Base-by-base conservation (phyloP, 2,329 filamentous ascomycete genomes). In the Ophiostoma novo-ulmi region DNA sequence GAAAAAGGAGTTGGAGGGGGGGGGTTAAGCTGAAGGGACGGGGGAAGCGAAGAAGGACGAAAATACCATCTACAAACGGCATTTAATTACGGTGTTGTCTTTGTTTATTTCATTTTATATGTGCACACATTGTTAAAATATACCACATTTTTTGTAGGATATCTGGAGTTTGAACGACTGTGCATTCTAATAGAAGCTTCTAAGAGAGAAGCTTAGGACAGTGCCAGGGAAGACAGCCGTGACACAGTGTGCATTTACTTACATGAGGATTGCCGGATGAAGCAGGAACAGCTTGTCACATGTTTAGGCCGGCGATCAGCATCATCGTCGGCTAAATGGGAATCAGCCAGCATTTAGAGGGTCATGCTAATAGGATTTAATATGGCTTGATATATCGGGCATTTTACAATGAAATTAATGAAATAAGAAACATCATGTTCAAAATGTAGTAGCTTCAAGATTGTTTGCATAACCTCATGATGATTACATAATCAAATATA, bases 231-330 rank as follows among this genome's bases (percentile, higher is more conserved):
- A 48, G 4, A 10, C 0, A 13, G 22, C 26, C n/a, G 22, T 58
- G 52, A 22, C 20, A 58, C 52, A 58, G 64, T 22, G n/a, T 22
- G 26, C n/a, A 20, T 64, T 35, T 58, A 64, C 36, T 65, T n/a
- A 65, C 63, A 65, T 36, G 17, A n/a, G 63, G 17, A 65, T 39
- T 65, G 35, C 36, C 36, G 63, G 36, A 44, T 44, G 31, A 4
- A 44, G 38, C 65, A 44, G 22, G 65, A 41, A 67, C 36, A 48
- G 36, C 22, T 67, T 67, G 65, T 48, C 38, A 31, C 65, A 67
- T 67, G 58, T 17, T 22, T 55, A 26, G 52, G 26, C 13, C 58
- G n/a, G 58, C 26, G 52, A 58, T 26, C 52, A 58, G 52, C 52
- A 58, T 11, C 52, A 58, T 58, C 52, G 22, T 6, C 14, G 39